phyloP scores from a whole-genome alignment of 192 early-diverging fungal genomes.

The Rhizophagus clarus region DNA sequence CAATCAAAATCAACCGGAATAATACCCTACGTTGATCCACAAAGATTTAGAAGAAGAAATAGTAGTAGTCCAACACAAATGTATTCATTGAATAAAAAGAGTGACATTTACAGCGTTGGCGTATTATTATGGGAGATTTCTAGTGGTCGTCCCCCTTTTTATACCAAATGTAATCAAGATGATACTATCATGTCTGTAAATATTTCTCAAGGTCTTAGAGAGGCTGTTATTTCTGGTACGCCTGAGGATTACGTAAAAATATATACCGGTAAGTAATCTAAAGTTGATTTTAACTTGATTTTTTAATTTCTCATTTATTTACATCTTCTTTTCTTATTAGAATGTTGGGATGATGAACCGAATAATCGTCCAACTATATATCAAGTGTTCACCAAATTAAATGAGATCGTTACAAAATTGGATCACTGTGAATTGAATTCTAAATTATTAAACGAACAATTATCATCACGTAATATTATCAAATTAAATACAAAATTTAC shows the following conservation, averaged over 20 bases:
- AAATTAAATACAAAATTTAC: too few relatives aligned
- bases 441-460: neutral
- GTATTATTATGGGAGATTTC: neutral
- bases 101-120: neutral
- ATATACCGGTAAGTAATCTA: neutral
- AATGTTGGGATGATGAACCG: neutral
- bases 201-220: neutral
- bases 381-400: neutral
- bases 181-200: neutral
- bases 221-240: neutral
- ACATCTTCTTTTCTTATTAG: too few relatives aligned
- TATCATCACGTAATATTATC: neutral
- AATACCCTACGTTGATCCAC: neutral
- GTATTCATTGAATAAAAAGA: neutral
- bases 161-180: neutral
- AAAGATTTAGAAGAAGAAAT: neutral
- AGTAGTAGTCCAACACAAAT: neutral
- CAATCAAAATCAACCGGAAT: neutral
- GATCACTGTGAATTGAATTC: neutral
- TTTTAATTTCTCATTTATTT: too few relatives aligned
- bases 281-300: neutral
- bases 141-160: neutral
- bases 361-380: neutral
- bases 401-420: neutral
- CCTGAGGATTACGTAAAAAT: neutral